These are phyloP conservation scores for Glomus cerebriforme DNA, from an alignment of 192 early-diverging fungal species.

Conservation along the genomic window DNA sequence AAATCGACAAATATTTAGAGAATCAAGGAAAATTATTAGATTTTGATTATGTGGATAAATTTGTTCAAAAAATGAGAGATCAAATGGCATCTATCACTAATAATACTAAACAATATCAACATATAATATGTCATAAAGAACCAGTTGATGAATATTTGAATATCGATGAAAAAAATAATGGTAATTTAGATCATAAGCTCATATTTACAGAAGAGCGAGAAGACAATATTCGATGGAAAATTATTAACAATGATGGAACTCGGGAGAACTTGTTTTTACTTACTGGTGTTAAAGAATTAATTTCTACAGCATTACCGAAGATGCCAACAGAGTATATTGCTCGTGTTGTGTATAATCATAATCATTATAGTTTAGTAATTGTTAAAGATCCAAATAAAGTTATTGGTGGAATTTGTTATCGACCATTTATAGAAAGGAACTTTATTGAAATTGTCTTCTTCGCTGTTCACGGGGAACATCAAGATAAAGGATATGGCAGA, in stretches of 20 bases:
- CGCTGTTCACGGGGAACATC: slow-evolving; percentile 86
- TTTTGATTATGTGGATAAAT: neutral
- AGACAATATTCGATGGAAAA: slow-evolving; percentile 46
- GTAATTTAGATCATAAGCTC: neutral
- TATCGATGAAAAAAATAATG: neutral
- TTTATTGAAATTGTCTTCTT: slow-evolving; percentile 99
- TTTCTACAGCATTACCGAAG: slow-evolving; percentile 96
- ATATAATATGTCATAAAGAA: neutral
- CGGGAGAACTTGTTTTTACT: slow-evolving; percentile 85
- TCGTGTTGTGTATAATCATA: slow-evolving; percentile 92
- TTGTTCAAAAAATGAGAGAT: neutral
- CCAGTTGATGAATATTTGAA: neutral
- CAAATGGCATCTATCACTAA: neutral
- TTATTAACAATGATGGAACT: slow-evolving; percentile 80
- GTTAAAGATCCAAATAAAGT: slow-evolving; percentile 63
- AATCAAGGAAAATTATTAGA: neutral
- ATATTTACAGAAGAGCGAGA: neutral
- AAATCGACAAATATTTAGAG: neutral
- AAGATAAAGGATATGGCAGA: slow-evolving; percentile 98
- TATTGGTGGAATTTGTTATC: slow-evolving; percentile 93
- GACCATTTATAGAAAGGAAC: slow-evolving; percentile 82
- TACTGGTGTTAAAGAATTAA: slow-evolving; percentile 94
- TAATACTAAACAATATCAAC: neutral
- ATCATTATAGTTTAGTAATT: slow-evolving; percentile 84
- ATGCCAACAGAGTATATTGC: slow-evolving; percentile 99